Percentiles rank a stretch among this genome's conserved stretches.
Evolutionary conservation across 352 stramenopile genomes (phyloP).

Genomic region (Pythium sp.): DNA sequence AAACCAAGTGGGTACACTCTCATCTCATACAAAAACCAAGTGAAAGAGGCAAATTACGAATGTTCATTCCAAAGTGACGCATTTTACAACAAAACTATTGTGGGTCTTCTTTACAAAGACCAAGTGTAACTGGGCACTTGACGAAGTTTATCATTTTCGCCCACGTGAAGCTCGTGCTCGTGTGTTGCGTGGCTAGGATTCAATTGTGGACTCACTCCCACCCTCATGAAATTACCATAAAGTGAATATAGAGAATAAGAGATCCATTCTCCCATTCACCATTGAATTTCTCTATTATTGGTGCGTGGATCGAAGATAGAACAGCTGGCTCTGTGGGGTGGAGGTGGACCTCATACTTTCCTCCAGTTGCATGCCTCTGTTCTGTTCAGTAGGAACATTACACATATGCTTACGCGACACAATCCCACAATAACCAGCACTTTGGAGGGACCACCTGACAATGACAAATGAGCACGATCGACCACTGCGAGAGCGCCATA

Average conservation of each 20-base stretch:
- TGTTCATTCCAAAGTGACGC: background rate
- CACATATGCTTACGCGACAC: background rate
- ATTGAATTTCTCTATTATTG: background rate
- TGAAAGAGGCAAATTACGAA: background rate
- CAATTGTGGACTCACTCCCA: too few species aligned
- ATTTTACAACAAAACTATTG: too few species aligned
- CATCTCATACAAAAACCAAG: background rate
- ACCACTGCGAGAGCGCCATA: too few species aligned
- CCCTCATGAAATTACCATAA: too few species aligned
- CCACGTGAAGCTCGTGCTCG: too few species aligned
- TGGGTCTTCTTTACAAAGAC: background rate
- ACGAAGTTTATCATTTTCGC: too few species aligned
- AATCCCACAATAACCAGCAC: background rate
- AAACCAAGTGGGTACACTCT: background rate
- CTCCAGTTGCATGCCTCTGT: too few species aligned
- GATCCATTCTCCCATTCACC: background rate
- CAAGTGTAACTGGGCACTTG: background rate
- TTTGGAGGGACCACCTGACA: background rate
- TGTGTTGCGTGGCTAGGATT: too few species aligned
- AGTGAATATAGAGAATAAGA: too few species aligned
- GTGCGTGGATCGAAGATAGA: background rate
- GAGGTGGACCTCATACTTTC: background rate
- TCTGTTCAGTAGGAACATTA: background rate
- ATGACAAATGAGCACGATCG: background rate
- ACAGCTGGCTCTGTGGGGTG: background rate